These are phyloP conservation scores for Guyanaporus albipodus DNA, from an alignment of 768 basidiomycete genomes.

Conservation along the genomic window DNA sequence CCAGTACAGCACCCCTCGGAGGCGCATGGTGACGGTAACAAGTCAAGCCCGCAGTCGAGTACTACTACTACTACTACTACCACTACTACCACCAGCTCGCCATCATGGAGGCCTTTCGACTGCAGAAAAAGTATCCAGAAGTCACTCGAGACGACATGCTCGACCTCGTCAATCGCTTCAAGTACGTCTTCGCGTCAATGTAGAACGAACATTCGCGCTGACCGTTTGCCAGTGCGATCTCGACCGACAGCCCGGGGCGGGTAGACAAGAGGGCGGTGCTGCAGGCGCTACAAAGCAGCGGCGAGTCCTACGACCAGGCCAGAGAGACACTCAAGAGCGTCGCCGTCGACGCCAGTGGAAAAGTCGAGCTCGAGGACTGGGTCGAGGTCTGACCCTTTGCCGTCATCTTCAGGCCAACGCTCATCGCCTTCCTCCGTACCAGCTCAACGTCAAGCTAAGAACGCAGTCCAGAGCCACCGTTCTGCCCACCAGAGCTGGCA, in stretches of 20 bases:
- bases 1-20: constrained; percentile 47
- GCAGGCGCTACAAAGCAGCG: constrained; percentile 70
- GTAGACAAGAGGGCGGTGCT: constrained; percentile 81
- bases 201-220: too few relatives aligned
- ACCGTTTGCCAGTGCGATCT: constrained; percentile 51
- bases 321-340: constrained; percentile 91
- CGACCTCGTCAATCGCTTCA: constrained; percentile 91
- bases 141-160: constrained; percentile 93
- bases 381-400: constrained; percentile 74
- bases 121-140: constrained; percentile 91
- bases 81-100: constrained; percentile 17
- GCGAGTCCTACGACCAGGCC: constrained; percentile 88
- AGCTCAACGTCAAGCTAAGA: constrained; percentile 82
- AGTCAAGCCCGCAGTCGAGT: not conserved
- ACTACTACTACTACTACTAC: not conserved
- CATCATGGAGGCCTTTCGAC: constrained; percentile 75
- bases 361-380: constrained; percentile 97
- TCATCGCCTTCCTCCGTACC: constrained; percentile 9
- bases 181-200: constrained; percentile 58
- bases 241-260: constrained; percentile 77
- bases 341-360: constrained; percentile 90
- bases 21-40: not conserved
- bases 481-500: constrained; percentile 70
- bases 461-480: constrained; percentile 42
- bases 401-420: constrained; percentile 18